Evolutionary conservation across 2,329 filamentous ascomycete species (phyloP).

Genomic region (Penicillium sclerotiorum): DNA sequence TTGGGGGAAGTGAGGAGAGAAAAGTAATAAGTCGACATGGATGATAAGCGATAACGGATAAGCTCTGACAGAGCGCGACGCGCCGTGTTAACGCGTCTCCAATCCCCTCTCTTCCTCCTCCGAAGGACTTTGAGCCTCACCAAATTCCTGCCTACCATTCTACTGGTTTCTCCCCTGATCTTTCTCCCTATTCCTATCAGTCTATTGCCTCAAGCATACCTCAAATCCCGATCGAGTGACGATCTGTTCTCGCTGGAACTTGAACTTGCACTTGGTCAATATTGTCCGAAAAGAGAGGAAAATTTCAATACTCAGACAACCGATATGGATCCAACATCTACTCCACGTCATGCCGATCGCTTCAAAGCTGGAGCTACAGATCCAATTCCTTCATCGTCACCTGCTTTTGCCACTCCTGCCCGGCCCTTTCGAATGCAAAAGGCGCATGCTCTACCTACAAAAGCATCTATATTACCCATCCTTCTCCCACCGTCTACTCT

Average conservation of each 20-base stretch:
- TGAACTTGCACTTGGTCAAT: too few relatives aligned
- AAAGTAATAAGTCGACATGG: constrained; percentile 4
- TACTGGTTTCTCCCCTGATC: too few relatives aligned
- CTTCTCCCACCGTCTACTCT: constrained; percentile 84
- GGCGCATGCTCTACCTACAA: constrained; percentile 52
- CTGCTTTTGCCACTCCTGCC: constrained; percentile 83
- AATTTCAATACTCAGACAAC: neutral
- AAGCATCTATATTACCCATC: constrained; percentile 76
- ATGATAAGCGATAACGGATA: constrained; percentile 17
- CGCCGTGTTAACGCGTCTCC: constrained; percentile 24
- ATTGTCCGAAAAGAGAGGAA: neutral
- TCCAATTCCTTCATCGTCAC: constrained; percentile 81
- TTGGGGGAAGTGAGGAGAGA: neutral
- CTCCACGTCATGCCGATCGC: constrained; percentile 26
- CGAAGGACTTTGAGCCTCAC: too few relatives aligned
- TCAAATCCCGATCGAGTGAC: too few relatives aligned
- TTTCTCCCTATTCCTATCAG: too few relatives aligned
- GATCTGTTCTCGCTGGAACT: too few relatives aligned
- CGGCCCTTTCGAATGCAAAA: constrained; percentile 65
- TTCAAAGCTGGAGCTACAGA: constrained; percentile 45
- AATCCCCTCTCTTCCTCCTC: neutral
- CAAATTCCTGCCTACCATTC: too few relatives aligned
- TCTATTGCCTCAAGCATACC: too few relatives aligned
- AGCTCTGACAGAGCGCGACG: constrained; percentile 12
- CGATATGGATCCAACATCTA: constrained; percentile 23